These are phyloP conservation scores for Westerdykella aurantiaca DNA, from an alignment of 2,329 filamentous ascomycete species.

Conservation along the genomic window DNA sequence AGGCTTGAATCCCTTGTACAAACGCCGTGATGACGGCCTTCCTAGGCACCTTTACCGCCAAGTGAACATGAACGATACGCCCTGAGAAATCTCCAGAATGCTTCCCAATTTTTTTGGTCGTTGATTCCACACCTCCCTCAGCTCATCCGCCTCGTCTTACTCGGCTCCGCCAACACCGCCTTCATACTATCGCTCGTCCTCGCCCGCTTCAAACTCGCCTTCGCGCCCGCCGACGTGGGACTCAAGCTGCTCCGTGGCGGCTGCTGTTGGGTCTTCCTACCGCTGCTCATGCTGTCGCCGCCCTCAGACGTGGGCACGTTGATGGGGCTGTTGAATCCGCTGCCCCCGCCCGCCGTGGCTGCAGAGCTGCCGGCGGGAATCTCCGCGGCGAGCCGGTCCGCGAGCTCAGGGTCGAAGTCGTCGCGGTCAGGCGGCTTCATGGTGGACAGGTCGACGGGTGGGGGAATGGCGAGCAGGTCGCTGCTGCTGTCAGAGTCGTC, in stretches of 20 bases:
- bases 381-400: conserved; percentile 44
- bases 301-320: conserved; percentile 3
- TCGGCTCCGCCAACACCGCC: not conserved
- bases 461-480: conserved; percentile 43
- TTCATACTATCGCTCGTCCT: conserved; percentile 12
- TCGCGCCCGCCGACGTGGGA: conserved; percentile 1
- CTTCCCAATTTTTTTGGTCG: too few species aligned
- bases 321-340: conserved; percentile 42
- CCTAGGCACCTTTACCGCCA: too few species aligned
- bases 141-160: not conserved
- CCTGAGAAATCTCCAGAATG: too few species aligned
- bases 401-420: conserved; percentile 44
- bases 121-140: not conserved
- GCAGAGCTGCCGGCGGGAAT: conserved; percentile 47
- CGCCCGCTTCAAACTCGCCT: conserved; percentile 7
- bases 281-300: not conserved
- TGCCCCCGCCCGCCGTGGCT: conserved; percentile 46
- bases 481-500: conserved; percentile 36
- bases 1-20: too few species aligned
- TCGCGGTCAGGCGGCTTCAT: conserved; percentile 19
- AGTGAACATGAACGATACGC: too few species aligned
- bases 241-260: conserved; percentile 3
- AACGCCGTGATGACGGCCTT: too few species aligned
- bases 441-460: conserved; percentile 34
- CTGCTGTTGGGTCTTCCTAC: conserved; percentile 1